Evolutionary conservation across 257 asterid species (phyloP).

Genomic region (Solanum pinnatisectum): DNA sequence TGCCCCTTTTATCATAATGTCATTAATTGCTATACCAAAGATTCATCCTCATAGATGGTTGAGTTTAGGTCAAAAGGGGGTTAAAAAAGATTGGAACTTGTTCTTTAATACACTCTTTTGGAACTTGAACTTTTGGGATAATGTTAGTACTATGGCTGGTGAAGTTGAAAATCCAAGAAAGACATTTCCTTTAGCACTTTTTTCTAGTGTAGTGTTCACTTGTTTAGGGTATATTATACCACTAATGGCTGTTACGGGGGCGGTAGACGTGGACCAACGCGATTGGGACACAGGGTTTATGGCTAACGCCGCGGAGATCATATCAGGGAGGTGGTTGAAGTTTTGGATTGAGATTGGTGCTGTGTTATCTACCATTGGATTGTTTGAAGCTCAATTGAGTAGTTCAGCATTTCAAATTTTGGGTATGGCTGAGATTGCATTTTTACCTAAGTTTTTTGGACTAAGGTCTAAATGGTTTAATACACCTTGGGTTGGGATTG

Average conservation of each 20-base stretch:
- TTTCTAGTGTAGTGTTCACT: slow-evolving; percentile 40
- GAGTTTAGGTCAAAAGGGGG: slow-evolving; percentile 47
- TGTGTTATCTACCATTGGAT: slow-evolving; percentile 36
- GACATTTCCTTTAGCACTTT: slow-evolving; percentile 42
- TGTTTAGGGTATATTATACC: slow-evolving; percentile 58
- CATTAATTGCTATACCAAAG: slow-evolving; percentile 55
- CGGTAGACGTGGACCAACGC: slow-evolving; percentile 36
- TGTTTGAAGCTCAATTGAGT: slow-evolving; percentile 50
- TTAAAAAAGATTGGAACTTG: slow-evolving; percentile 48
- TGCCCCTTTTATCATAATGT: slow-evolving; percentile 51
- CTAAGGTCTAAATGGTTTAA: slow-evolving; percentile 36
- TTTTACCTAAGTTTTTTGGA: slow-evolving; percentile 29
- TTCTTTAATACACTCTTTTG: slow-evolving; percentile 61
- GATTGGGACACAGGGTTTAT: slow-evolving; percentile 38
- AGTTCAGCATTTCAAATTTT: slow-evolving; percentile 42
- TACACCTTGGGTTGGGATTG: slow-evolving; percentile 66
- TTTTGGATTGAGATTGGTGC: slow-evolving; percentile 59
- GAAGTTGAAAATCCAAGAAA: slow-evolving; percentile 57
- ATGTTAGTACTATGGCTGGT: slow-evolving; percentile 59
- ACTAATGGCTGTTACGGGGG: slow-evolving; percentile 43
- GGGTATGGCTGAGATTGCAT: slow-evolving; percentile 53
- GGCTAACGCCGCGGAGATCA: slow-evolving; percentile 38
- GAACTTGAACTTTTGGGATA: slow-evolving; percentile 75
- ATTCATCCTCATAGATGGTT: slow-evolving; percentile 45
- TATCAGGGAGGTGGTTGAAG: slow-evolving; percentile 53